Evolutionary conservation across 768 basidiomycete genomes (phyloP), one percentile per base, ranked within the genome.

Genomic region (Dendrothele bispora): DNA sequence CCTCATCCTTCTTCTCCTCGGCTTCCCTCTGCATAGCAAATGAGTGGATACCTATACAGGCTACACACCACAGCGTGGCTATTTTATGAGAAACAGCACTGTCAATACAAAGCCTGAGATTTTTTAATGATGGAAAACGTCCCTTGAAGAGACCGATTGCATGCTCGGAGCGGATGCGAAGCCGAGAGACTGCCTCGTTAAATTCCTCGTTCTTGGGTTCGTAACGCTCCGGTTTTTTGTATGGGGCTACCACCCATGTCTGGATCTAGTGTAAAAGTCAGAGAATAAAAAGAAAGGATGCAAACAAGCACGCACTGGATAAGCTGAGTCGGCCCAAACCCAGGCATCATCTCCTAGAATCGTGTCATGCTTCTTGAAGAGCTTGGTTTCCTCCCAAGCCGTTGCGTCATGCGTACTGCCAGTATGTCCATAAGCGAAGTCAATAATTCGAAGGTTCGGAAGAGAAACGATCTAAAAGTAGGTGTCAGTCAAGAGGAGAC

Each of bases 131-230:
- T 11, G 61, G 59, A 50, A 72, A 72, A 4, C 66, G 58, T 0
- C 73, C 73, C 46, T 75, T 75, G 17, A 73, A 55, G 36, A 48
- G 70, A 0, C 73, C 70, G 25, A 74, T 66, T 8, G 66, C 57
- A 60, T 74, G 71, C 43, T 74, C 70, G 4, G 69, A 72, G 0
- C 51, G 51, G 11, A 75, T 63, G 17, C 64, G 62, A 2, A 73
- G 35, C 45, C 51, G 63, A 5, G 67, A 71, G 24, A 73, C 56
- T 53, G 66, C 55, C 22, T 66, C 62, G 56, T 70, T 70, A 54
- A 63, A 71, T 1, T 46, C 36, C 15, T 54, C 50, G 38, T 65
- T 67, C 14, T 66, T 57, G 3, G 56, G 55, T 2, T 39, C 22
- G 22, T 62, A 51, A 3, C 40, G 46, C 10, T 63, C 55, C 18